Evolutionary conservation across 2,329 filamentous ascomycete species (phyloP).

Genomic region (Aspergillus melleus): DNA sequence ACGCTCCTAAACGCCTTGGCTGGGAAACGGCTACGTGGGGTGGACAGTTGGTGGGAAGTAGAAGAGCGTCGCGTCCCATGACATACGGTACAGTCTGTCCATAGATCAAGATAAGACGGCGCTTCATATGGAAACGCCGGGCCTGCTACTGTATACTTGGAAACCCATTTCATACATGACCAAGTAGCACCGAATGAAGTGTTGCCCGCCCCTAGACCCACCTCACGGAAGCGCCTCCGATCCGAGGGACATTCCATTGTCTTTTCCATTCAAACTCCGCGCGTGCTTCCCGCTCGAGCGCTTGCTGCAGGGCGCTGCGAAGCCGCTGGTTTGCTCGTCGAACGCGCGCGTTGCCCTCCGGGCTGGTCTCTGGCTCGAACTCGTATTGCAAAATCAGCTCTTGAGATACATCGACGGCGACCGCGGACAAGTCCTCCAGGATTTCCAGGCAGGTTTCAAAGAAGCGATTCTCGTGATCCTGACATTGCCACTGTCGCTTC

Average conservation of each 20-base stretch:
- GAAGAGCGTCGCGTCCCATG: background rate
- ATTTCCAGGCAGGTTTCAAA: conserved; percentile 9
- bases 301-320: conserved; percentile 6
- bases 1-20: background rate
- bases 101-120: background rate
- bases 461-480: conserved; percentile 15
- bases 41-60: background rate
- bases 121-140: background rate
- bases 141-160: background rate
- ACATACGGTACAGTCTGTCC: background rate
- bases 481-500: conserved; percentile 8
- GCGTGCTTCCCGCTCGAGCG: conserved; percentile 8
- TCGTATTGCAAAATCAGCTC: conserved; percentile 2
- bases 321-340: conserved; percentile 2
- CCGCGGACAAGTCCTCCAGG: conserved; percentile 5
- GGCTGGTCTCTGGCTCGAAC: conserved; percentile 3
- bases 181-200: background rate
- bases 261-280: conserved; percentile 16
- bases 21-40: background rate
- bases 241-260: conserved; percentile 13
- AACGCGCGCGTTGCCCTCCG: background rate
- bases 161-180: background rate
- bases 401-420: conserved; percentile 2
- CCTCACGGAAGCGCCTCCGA: too few species aligned
- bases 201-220: too few species aligned